Percentiles rank a stretch among this genome's conserved stretches.
phyloP scores from a whole-genome alignment of 768 basidiomycete species.

The Lyophyllum shimeji region DNA sequence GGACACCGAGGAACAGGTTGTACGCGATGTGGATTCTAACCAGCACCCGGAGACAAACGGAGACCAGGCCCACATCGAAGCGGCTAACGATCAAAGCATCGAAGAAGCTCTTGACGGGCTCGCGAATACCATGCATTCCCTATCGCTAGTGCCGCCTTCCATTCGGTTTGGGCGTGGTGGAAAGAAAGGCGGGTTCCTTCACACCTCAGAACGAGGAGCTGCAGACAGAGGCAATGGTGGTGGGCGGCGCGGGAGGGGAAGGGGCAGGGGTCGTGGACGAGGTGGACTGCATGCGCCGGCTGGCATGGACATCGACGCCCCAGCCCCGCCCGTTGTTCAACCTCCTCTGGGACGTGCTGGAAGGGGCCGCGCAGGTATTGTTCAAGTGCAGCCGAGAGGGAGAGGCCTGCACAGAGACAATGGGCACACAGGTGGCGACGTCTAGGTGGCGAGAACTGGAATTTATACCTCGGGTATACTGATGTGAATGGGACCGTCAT shows the following conservation, averaged over 20 bases:
- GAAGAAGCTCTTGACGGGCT: slow-evolving; percentile 46
- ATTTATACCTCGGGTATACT: not conserved
- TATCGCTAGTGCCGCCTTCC: slow-evolving; percentile 64
- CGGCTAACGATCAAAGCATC: slow-evolving; percentile 8
- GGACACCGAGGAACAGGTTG: slow-evolving; percentile 10
- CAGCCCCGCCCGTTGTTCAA: slow-evolving; percentile 2
- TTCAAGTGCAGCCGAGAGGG: slow-evolving; percentile 3
- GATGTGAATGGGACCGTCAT: not conserved
- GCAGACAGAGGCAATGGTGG: not conserved
- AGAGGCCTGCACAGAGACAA: slow-evolving; percentile 1
- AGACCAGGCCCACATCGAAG: slow-evolving; percentile 19
- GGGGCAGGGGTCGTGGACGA: slow-evolving; percentile 23
- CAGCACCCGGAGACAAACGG: slow-evolving; percentile 22
- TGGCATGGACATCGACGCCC: slow-evolving; percentile 16
- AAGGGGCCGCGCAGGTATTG: slow-evolving; percentile 17
- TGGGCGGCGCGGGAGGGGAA: slow-evolving; percentile 14
- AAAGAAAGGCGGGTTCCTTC: slow-evolving; percentile 49
- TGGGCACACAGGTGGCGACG: not conserved
- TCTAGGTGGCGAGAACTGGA: not conserved
- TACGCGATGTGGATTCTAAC: slow-evolving; percentile 13
- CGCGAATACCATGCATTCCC: slow-evolving; percentile 40
- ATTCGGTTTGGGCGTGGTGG: slow-evolving; percentile 77
- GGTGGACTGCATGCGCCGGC: not conserved
- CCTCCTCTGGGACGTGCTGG: slow-evolving; percentile 11
- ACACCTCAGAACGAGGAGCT: slow-evolving; percentile 22